Conservation (phyloP, 208 protist genomes). For the Wallacemonas sp. region DNA sequence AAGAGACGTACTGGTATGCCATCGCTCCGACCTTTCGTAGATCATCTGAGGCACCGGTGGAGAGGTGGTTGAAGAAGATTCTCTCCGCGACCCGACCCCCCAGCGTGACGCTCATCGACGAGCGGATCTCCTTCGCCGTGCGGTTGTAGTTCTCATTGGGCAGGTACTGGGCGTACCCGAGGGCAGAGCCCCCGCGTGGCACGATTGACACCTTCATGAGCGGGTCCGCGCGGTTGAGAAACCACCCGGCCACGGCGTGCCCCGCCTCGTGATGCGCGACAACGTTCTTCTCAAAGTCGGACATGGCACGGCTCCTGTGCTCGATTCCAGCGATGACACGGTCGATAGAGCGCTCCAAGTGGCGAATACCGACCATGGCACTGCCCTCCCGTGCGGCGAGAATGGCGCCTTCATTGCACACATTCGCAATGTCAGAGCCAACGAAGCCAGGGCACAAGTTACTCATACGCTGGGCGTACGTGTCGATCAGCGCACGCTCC, state of each 20-base stretch:
- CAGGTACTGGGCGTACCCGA: constrained; percentile 98
- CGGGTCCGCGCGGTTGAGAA: constrained; percentile 95
- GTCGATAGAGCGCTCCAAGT: constrained; percentile 96
- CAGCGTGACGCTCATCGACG: constrained; percentile 95
- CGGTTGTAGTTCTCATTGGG: constrained; percentile 94
- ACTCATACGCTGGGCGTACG: constrained; percentile 73
- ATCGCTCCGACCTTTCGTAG: constrained; percentile 94
- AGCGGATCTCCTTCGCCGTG: constrained; percentile 91
- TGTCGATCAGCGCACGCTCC: constrained; percentile 68
- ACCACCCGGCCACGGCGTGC: constrained; percentile 97
- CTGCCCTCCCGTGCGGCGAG: constrained; percentile 83
- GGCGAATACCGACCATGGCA: constrained; percentile 59
- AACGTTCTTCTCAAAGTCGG: constrained; percentile 87
- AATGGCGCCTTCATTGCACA: constrained; percentile 96
- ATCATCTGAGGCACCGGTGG: constrained; percentile 96
- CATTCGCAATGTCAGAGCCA: constrained; percentile 96
- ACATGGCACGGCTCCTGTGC: constrained; percentile 88
- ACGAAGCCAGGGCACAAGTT: constrained; percentile 84
- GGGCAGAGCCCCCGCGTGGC: constrained; percentile 91
- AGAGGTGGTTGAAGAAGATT: constrained; percentile 93
- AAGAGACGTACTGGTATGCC: constrained; percentile 91
- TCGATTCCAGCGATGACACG: constrained; percentile 96
- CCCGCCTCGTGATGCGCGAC: constrained; percentile 99
- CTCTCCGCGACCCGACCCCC: constrained; percentile 93
- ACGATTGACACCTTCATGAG: constrained; percentile 98